phyloP scores from a whole-genome alignment of 225 moss, liverwort and hornwort species.

The Takakia lepidozioides region DNA sequence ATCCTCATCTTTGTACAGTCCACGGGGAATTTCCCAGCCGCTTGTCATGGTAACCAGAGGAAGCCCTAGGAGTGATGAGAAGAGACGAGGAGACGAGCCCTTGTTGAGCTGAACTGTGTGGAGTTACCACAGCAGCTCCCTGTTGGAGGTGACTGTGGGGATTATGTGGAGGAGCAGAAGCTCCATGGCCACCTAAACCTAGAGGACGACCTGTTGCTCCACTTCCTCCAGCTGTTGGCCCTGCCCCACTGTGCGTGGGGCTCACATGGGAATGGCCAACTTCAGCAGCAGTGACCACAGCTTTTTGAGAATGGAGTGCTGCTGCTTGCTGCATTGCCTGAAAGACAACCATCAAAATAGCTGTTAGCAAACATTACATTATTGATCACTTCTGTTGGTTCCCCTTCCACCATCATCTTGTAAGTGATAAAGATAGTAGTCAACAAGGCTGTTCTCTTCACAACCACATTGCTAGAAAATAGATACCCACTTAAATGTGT shows the following conservation, averaged over 20 bases:
- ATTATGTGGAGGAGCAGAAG: conserved; percentile 69
- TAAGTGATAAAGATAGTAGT: too few relatives aligned
- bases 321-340: conserved; percentile 84
- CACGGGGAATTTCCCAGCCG: conserved; percentile 64
- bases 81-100: conserved; percentile 73
- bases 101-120: conserved; percentile 68
- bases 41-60: conserved; percentile 78
- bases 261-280: conserved; percentile 85
- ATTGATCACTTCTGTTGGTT: too few relatives aligned
- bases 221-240: conserved; percentile 51
- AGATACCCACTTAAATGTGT: too few relatives aligned
- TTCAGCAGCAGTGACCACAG: too few relatives aligned
- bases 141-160: conserved; percentile 81
- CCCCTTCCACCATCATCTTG: too few relatives aligned
- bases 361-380: too few relatives aligned
- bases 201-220: conserved; percentile 75
- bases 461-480: too few relatives aligned
- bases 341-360: too few relatives aligned
- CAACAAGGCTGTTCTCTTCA: too few relatives aligned
- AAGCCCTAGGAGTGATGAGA: conserved; percentile 76
- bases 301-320: conserved; percentile 74
- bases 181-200: conserved; percentile 84
- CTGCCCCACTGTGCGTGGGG: conserved; percentile 58
- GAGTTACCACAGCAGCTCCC: conserved; percentile 60
- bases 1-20: conserved; percentile 83